Conservation (phyloP, 495 filamentous ascomycete species). For the Aspergillus coremiiformis region DNA sequence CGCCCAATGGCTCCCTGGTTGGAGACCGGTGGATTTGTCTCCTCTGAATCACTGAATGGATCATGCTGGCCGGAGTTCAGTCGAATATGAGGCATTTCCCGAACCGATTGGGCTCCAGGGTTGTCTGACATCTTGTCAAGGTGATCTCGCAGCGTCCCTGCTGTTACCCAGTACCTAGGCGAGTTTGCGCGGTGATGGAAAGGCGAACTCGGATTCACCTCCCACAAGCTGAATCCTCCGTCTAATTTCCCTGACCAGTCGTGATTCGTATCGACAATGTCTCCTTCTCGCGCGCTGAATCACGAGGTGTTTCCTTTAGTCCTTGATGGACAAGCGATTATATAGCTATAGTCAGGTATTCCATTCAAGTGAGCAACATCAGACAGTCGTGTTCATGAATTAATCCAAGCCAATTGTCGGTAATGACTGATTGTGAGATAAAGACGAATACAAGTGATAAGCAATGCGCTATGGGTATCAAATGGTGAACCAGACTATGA, state of each 20-base stretch:
- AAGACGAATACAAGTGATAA: not conserved
- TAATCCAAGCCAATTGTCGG: not conserved
- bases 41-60: conserved; percentile 32
- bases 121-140: conserved; percentile 11
- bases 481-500: not conserved
- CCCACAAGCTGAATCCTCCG: not conserved
- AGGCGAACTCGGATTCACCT: not conserved
- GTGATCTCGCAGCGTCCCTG: no score
- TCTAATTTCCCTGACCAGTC: not conserved
- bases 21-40: conserved; percentile 19
- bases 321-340: not conserved
- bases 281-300: not conserved
- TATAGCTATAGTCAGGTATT: not conserved
- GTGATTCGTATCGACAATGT: not conserved
- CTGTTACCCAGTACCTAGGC: not conserved
- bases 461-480: not conserved
- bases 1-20: conserved; percentile 8
- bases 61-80: conserved; percentile 53
- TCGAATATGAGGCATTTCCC: conserved; percentile 39
- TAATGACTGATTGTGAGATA: not conserved
- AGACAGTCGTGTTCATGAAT: not conserved
- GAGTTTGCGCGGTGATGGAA: not conserved
- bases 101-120: not conserved
- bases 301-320: not conserved
- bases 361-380: not conserved